Base-by-base conservation (phyloP, 2,329 filamentous ascomycete genomes). In the Aspergillus neotritici region DNA sequence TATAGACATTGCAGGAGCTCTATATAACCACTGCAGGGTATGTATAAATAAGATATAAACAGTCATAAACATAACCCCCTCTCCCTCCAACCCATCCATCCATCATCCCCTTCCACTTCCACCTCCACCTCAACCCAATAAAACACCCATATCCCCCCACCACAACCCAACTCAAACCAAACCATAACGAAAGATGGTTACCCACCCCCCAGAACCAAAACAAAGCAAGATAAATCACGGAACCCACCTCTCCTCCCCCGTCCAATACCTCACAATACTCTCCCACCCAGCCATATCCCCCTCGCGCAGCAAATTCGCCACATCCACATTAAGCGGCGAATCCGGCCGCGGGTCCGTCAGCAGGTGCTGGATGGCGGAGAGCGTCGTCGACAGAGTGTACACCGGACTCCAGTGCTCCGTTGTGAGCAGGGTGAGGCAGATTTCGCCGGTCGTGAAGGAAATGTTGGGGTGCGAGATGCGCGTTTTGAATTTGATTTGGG, bases 351-450 rank as follows among this genome's bases (percentile, higher is more conserved):
- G 71, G 41, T 71, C 65, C 8, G 60, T 69, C 38, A 75, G 57
- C 44, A 75, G 54, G 56, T 71, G 67, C 42, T 74, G 71, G 17
- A 75, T 66, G 4, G 72, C 70, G 7, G 65, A 65, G 40, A 74
- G 55, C 2, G 68, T 72, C n/a, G 58, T 61, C 11, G 62, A 66
- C 4, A 97, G 77, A 32, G 84, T 90, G 66, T 95, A 93, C 13
- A 87, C 82, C 1, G 90, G 87, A 46, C 86, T 85, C 91, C 91
- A 97, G 13, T 83, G 77, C 60, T 73, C 68, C 0, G 71, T 73
- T 47, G 79, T 81, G 39, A 98, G 75, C 49, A 97, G 76, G 62
- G 96, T 93, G 21, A 97, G 80, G 66, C 93, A 98, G 61, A 98
- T 93, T 68, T 96, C 90, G 55, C 93, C 93, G 2, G 81, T 89